A percentile compares a stretch with the other conserved stretches of the same genome.
phyloP scores from a whole-genome alignment of 2,329 filamentous ascomycete genomes.

The Paradendryphiella salina region DNA sequence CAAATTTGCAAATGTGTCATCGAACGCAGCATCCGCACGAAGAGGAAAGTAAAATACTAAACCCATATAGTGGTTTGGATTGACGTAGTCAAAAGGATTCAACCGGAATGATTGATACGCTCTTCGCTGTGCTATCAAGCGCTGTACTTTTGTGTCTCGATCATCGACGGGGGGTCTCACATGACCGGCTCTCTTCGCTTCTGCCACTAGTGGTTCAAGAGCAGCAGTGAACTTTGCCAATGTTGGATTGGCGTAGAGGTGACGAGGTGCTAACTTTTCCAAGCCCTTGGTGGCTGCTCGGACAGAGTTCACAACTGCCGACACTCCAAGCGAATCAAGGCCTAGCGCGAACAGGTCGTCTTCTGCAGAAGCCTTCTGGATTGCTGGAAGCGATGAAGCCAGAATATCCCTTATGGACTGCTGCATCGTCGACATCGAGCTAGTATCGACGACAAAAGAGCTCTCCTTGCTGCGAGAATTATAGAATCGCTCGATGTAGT shows the following conservation, averaged over 20 bases:
- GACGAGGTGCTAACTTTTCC: conserved; percentile 40
- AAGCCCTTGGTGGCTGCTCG: conserved; percentile 34
- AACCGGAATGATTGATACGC: conserved; percentile 37
- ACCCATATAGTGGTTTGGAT: conserved; percentile 31
- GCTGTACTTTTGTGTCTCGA: conserved; percentile 7
- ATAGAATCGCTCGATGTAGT: conserved; percentile 56
- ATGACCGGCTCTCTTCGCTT: background rate
- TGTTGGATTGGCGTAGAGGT: conserved; percentile 43
- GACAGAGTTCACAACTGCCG: conserved; percentile 37
- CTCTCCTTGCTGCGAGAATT: conserved; percentile 4
- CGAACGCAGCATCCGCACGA: conserved; percentile 23
- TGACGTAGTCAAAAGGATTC: conserved; percentile 39
- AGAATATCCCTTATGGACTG: conserved; percentile 13
- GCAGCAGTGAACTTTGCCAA: conserved; percentile 29
- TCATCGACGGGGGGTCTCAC: background rate
- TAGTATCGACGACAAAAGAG: conserved; percentile 10
- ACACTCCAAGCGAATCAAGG: conserved; percentile 41
- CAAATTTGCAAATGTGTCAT: conserved; percentile 39
- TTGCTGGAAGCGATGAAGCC: conserved; percentile 9
- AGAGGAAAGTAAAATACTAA: conserved; percentile 46
- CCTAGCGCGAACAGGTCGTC: conserved; percentile 42
- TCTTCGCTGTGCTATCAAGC: conserved; percentile 15
- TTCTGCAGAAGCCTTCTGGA: conserved; percentile 19
- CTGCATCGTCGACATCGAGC: conserved; percentile 8
- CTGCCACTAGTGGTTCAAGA: conserved; percentile 7